phyloP scores from a whole-genome alignment of 1,139 yeast genomes.

The Protomyces lactucae-debilis region DNA sequence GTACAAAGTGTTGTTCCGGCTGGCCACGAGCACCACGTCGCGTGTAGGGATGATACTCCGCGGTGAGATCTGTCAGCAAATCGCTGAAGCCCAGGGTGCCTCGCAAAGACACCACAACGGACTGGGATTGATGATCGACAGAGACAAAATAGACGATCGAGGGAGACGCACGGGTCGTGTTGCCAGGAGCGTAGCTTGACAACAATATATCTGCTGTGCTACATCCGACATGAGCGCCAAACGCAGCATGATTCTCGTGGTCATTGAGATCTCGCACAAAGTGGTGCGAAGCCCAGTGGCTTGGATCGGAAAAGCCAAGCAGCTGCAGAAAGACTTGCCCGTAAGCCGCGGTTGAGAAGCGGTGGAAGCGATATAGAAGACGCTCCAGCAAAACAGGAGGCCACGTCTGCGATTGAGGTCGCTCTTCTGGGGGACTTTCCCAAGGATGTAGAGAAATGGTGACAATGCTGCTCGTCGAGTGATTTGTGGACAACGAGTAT shows the following conservation, averaged over 20 bases:
- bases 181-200: neutral
- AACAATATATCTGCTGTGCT: neutral
- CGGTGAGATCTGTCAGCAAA: neutral
- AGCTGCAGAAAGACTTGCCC: neutral
- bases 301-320: neutral
- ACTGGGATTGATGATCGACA: neutral
- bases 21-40: neutral
- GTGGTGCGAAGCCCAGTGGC: neutral
- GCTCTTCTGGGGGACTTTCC: neutral
- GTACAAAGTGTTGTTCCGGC: neutral
- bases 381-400: neutral
- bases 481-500: neutral
- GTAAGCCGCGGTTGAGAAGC: neutral
- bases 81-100: neutral
- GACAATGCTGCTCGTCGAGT: neutral
- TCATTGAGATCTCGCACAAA: neutral
- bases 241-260: neutral
- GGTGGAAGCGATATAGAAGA: neutral
- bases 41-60: neutral
- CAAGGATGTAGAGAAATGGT: neutral
- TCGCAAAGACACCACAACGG: neutral
- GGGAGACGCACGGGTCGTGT: neutral
- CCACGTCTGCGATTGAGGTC: neutral
- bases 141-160: neutral
- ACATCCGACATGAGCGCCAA: neutral